Conservation (phyloP, 2,329 filamentous ascomycete genomes). For the Bipolaris gigantea region DNA sequence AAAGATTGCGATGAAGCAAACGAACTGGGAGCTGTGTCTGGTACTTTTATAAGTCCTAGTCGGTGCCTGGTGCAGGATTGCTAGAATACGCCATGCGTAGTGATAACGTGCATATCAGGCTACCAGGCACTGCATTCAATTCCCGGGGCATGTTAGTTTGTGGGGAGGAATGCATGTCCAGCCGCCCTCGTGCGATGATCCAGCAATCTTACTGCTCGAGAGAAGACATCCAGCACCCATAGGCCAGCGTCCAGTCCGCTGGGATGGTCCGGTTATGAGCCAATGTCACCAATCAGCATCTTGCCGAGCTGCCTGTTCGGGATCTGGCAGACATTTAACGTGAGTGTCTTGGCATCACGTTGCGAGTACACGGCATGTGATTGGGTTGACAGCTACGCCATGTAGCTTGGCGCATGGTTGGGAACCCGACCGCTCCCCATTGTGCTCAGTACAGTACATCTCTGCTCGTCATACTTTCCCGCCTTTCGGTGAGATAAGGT, state of each 20-base stretch:
- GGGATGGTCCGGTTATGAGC: slow-evolving; percentile 23
- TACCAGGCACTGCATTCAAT: slow-evolving; percentile 19
- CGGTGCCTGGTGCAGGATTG: slow-evolving; percentile 29
- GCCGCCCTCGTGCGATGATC: slow-evolving; percentile 35
- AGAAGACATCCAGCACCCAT: slow-evolving; percentile 22
- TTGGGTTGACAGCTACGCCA: slow-evolving; percentile 14
- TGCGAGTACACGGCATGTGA: slow-evolving; percentile 17
- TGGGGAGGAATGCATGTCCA: slow-evolving; percentile 14
- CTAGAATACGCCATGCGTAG: slow-evolving; percentile 10
- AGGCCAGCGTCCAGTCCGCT: slow-evolving; percentile 21
- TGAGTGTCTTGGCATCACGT: slow-evolving; percentile 21
- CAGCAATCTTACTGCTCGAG: slow-evolving; percentile 37
- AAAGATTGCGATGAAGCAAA: slow-evolving; percentile 23
- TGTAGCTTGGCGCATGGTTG: slow-evolving; percentile 4
- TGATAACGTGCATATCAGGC: slow-evolving; percentile 4
- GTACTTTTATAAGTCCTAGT: slow-evolving; percentile 37
- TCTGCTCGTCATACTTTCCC: slow-evolving; percentile 11
- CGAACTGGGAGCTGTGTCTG: slow-evolving; percentile 16
- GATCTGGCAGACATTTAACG: not conserved
- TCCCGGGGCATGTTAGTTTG: slow-evolving; percentile 14
- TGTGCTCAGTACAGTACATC: slow-evolving; percentile 9
- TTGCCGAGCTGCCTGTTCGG: slow-evolving; percentile 33
- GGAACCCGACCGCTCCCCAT: slow-evolving; percentile 12
- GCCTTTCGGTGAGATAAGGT: not conserved
- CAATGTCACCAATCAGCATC: slow-evolving; percentile 21